These are phyloP conservation scores for Radiomyces spectabilis DNA, from an alignment of 192 early-diverging fungal genomes.

Conservation along the genomic window DNA sequence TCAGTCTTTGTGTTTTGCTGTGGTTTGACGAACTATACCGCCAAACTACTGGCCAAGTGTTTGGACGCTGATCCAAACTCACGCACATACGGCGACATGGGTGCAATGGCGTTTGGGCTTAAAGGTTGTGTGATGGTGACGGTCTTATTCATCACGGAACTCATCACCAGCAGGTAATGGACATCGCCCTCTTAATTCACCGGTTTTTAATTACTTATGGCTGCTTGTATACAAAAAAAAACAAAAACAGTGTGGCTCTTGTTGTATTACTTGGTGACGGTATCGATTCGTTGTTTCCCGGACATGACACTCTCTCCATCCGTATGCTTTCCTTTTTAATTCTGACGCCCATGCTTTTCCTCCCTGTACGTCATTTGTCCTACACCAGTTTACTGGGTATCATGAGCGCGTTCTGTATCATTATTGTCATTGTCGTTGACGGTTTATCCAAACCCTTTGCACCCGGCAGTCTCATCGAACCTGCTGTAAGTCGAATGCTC, in stretches of 20 bases:
- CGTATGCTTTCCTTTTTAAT: slow-evolving; percentile 37
- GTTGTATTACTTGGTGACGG: slow-evolving; percentile 30
- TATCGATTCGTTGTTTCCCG: slow-evolving; percentile 28
- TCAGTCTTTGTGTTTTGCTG: slow-evolving; percentile 37
- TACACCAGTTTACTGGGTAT: slow-evolving; percentile 56
- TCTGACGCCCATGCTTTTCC: slow-evolving; percentile 44
- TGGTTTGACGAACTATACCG: slow-evolving; percentile 44
- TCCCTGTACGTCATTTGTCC: slow-evolving; percentile 38
- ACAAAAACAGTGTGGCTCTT: slow-evolving; percentile 29
- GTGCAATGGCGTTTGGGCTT: slow-evolving; percentile 25
- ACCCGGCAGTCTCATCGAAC: slow-evolving; percentile 51
- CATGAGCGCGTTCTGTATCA: slow-evolving; percentile 38
- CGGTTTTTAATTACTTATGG: too few species aligned
- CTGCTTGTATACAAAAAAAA: neutral
- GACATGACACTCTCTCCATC: slow-evolving; percentile 21
- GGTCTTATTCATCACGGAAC: slow-evolving; percentile 28
- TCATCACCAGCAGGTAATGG: slow-evolving; percentile 28
- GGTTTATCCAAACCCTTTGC: slow-evolving; percentile 39
- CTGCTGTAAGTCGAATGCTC: slow-evolving; percentile 24
- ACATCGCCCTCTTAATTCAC: too few species aligned
- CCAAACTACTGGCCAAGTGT: slow-evolving; percentile 53
- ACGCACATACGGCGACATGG: slow-evolving; percentile 39
- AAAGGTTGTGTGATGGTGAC: slow-evolving; percentile 19
- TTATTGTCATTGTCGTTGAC: slow-evolving; percentile 49
- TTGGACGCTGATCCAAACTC: slow-evolving; percentile 20